Conservation (phyloP, 2,329 filamentous ascomycete species). For the Fusarium irregulare region DNA sequence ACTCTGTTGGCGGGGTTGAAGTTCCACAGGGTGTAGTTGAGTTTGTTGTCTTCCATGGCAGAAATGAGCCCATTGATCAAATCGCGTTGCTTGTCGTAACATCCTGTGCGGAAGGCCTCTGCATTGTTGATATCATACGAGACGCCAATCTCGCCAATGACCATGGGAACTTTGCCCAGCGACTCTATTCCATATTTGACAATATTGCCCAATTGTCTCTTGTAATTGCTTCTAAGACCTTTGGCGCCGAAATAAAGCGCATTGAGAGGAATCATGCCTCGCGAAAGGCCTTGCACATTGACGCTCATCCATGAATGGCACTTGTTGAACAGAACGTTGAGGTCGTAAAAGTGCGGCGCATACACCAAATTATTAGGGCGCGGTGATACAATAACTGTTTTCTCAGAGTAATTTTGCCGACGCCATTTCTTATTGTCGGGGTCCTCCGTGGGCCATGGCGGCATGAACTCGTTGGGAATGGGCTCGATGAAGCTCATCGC, state of each 20-base stretch:
- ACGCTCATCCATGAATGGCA: conserved; percentile 52
- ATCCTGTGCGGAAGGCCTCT: conserved; percentile 52
- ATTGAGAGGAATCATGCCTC: conserved; percentile 55
- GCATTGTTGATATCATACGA: conserved; percentile 55
- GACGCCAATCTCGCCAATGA: conserved; percentile 57
- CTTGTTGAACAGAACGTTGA: conserved; percentile 55
- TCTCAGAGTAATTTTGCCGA: conserved; percentile 44
- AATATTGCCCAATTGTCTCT: conserved; percentile 52
- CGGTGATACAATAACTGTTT: conserved; percentile 43
- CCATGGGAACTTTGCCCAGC: conserved; percentile 49
- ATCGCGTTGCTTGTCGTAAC: conserved; percentile 54
- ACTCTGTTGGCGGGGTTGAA: conserved; percentile 54
- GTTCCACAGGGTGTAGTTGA: conserved; percentile 56
- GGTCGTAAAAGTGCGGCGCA: conserved; percentile 57
- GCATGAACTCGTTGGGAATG: conserved; percentile 56
- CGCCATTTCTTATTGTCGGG: conserved; percentile 16
- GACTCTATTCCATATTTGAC: conserved; percentile 49
- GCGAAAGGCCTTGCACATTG: conserved; percentile 55
- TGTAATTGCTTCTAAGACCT: conserved; percentile 55
- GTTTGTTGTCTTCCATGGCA: conserved; percentile 55
- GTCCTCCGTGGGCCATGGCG: conserved; percentile 49
- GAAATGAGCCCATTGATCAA: conserved; percentile 54
- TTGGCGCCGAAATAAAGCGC: conserved; percentile 55
- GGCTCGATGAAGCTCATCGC: conserved; percentile 55
- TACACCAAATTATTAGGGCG: conserved; percentile 53